A percentile compares a stretch with the other conserved stretches of the same genome.
Evolutionary conservation across 345 rosid genomes (phyloP).

Genomic region (Brassica carinata): DNA sequence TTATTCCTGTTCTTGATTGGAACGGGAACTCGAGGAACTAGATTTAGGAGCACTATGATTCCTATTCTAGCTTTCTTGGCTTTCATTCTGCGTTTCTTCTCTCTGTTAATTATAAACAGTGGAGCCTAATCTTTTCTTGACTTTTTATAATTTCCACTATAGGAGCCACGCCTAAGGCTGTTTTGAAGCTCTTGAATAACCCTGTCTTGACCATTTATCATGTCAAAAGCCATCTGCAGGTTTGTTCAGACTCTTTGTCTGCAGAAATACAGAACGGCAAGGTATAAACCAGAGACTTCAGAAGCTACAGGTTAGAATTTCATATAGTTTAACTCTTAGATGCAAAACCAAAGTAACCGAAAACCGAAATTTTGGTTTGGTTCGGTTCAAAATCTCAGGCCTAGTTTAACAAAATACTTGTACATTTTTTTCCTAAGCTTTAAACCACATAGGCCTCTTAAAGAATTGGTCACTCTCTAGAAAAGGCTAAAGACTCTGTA

Average conservation of each 20-base stretch:
- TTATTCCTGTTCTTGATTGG: slow-evolving; percentile 47
- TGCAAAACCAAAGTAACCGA: too few relatives aligned
- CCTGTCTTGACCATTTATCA: slow-evolving; percentile 90
- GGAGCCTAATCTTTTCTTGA: background rate
- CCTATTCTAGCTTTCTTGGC: slow-evolving; percentile 80
- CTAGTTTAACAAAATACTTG: background rate
- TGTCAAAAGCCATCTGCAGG: slow-evolving; percentile 99
- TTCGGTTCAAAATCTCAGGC: too few relatives aligned
- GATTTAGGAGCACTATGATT: slow-evolving; percentile 54
- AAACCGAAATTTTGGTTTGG: too few relatives aligned
- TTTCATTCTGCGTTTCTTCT: slow-evolving; percentile 60
- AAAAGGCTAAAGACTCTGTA: slow-evolving; percentile 4
- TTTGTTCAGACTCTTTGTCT: slow-evolving; percentile 33
- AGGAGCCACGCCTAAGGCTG: slow-evolving; percentile 99
- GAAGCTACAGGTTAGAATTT: slow-evolving; percentile 49
- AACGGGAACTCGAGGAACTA: slow-evolving; percentile 22
- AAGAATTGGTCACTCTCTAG: slow-evolving; percentile 9
- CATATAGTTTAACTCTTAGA: background rate
- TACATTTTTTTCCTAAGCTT: background rate
- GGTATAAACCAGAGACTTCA: slow-evolving; percentile 75
- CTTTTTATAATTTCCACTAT: slow-evolving; percentile 17
- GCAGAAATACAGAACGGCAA: slow-evolving; percentile 94
- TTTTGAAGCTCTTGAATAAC: slow-evolving; percentile 80
- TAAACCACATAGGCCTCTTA: slow-evolving; percentile 3
- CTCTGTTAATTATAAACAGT: background rate